phyloP scores from a whole-genome alignment of 306 rosid species.

The Quercus agrifolia region DNA sequence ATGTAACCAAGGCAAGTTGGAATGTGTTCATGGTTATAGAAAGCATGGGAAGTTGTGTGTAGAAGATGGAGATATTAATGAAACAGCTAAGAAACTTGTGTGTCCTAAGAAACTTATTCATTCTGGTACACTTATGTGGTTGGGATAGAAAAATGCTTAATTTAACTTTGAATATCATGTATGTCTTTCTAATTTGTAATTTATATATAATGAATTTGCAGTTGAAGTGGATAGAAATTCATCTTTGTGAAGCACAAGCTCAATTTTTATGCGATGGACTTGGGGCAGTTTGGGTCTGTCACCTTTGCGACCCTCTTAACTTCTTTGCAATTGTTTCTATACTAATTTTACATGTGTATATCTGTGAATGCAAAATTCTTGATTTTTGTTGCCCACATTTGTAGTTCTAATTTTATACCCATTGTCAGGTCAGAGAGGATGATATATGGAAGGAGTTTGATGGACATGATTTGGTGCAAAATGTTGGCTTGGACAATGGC shows the following conservation, averaged over 20 bases:
- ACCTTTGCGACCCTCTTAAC: constrained; percentile 17
- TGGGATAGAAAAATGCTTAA: neutral
- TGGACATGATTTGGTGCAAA: constrained; percentile 33
- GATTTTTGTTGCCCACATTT: constrained; percentile 7
- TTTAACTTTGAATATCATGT: neutral
- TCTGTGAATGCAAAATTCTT: neutral
- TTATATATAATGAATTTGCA: constrained; percentile 24
- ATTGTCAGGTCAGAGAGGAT: constrained; percentile 56
- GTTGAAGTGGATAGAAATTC: constrained; percentile 51
- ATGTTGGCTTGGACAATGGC: constrained; percentile 37
- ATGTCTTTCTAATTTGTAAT: constrained; percentile 15
- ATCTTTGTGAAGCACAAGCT: constrained; percentile 66
- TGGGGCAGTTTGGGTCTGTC: constrained; percentile 76
- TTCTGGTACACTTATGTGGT: constrained; percentile 11
- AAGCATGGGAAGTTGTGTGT: constrained; percentile 62
- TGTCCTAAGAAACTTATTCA: constrained; percentile 27
- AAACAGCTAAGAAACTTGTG: constrained; percentile 70
- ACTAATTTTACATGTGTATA: neutral
- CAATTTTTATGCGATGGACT: constrained; percentile 60
- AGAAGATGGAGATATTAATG: constrained; percentile 74
- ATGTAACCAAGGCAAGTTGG: constrained; percentile 57
- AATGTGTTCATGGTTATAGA: constrained; percentile 65
- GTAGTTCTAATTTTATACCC: constrained; percentile 13
- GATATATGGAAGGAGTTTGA: constrained; percentile 51
- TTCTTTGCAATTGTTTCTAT: neutral